Percentiles rank a stretch among this genome's conserved stretches.
Evolutionary conservation across 2,329 filamentous ascomycete species (phyloP).

Genomic region (Calonectria hongkongensis): DNA sequence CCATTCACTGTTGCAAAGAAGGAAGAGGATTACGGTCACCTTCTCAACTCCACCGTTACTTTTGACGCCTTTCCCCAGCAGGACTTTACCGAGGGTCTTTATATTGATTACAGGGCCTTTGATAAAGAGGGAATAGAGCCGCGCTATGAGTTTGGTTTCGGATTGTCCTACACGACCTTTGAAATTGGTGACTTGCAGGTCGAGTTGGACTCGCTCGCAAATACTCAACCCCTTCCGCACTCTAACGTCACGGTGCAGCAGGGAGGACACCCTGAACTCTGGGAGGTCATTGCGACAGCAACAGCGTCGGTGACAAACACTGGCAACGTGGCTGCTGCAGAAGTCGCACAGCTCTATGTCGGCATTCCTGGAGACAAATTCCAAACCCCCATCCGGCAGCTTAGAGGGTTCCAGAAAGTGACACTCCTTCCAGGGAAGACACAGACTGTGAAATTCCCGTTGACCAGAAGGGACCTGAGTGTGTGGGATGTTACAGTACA

Average conservation of each 20-base stretch:
- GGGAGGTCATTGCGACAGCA: constrained; percentile 13
- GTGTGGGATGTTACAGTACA: constrained; percentile 65
- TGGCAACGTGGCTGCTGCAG: background rate
- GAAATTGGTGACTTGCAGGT: constrained; percentile 1
- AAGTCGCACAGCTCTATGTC: constrained; percentile 19
- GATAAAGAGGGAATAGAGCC: constrained; percentile 5
- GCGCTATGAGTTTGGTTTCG: constrained; percentile 25
- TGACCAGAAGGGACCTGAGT: constrained; percentile 67
- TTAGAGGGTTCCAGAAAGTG: constrained; percentile 71
- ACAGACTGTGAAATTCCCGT: constrained; percentile 62
- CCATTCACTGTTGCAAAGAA: constrained; percentile 79
- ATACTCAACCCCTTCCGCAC: background rate
- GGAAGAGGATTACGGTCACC: constrained; percentile 21
- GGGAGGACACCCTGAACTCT: constrained; percentile 21
- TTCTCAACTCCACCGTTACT: background rate
- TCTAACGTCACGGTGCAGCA: background rate
- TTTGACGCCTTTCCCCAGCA: constrained; percentile 7
- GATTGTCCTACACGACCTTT: constrained; percentile 7
- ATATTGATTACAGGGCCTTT: constrained; percentile 24
- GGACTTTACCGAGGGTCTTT: constrained; percentile 54
- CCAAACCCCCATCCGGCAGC: background rate
- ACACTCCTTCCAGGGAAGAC: constrained; percentile 62
- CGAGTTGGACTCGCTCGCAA: background rate
- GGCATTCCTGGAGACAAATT: constrained; percentile 3
- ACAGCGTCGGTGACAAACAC: constrained; percentile 14